phyloP scores from a whole-genome alignment of 805 yeast genomes.

The Ogataea zsoltii region DNA sequence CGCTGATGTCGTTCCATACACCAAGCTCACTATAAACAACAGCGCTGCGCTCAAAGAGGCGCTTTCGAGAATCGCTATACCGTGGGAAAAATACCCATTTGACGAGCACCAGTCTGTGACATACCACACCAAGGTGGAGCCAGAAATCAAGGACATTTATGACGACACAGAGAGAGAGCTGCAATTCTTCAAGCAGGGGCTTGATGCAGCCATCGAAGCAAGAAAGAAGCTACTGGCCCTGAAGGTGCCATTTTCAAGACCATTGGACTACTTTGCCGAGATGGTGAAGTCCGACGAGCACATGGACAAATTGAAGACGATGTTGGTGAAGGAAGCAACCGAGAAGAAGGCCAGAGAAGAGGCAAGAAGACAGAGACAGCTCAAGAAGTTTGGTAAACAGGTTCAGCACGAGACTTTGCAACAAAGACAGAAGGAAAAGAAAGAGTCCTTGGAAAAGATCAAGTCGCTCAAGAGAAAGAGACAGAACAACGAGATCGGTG shows the following conservation, averaged over 20 bases:
- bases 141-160: conserved; percentile 78
- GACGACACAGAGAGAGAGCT: conserved; percentile 96
- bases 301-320: conserved; percentile 88
- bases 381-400: conserved; percentile 97
- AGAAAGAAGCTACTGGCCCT: conserved; percentile 64
- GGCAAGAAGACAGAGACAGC: conserved; percentile 89
- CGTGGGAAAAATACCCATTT: conserved; percentile 68
- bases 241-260: conserved; percentile 87
- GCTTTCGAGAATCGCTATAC: conserved; percentile 64
- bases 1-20: conserved; percentile 91
- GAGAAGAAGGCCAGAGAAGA: conserved; percentile 90
- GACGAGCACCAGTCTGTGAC: conserved; percentile 80
- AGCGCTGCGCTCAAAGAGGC: conserved; percentile 76
- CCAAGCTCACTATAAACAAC: conserved; percentile 87
- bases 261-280: conserved; percentile 95
- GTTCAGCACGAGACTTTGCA: conserved; percentile 92
- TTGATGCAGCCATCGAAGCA: conserved; percentile 77
- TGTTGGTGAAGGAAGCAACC: conserved; percentile 70
- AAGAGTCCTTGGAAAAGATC: conserved; percentile 84
- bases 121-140: conserved; percentile 58
- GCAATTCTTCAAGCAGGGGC: conserved; percentile 92
- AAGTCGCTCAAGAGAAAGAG: conserved; percentile 90
- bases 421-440: conserved; percentile 90
- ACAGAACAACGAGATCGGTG: conserved; percentile 67
- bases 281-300: conserved; percentile 98